Percentiles rank a stretch among this genome's conserved stretches.
These are phyloP conservation scores for Larix sibirica DNA, from an alignment of 83 land plant species.

Conservation along the genomic window DNA sequence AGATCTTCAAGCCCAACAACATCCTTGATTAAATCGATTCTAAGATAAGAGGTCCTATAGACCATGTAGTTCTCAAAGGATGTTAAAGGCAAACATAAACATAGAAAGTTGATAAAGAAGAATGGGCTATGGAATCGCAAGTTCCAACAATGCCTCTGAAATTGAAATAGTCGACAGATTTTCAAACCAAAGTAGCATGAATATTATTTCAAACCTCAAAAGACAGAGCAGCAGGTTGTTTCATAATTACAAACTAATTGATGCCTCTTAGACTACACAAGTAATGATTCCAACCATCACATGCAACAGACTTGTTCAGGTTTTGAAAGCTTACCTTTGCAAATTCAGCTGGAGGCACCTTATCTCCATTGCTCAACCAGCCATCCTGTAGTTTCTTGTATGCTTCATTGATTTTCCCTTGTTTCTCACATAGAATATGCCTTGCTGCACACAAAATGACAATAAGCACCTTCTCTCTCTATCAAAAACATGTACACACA, in stretches of 20 bases:
- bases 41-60: too few species aligned
- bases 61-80: too few species aligned
- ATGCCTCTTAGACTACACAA: neutral
- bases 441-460: constrained; percentile 55
- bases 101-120: neutral
- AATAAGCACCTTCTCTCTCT: too few species aligned
- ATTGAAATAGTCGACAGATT: neutral
- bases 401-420: constrained; percentile 98
- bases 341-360: constrained; percentile 99
- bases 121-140: neutral
- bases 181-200: too few species aligned
- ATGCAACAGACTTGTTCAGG: neutral
- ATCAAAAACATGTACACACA: too few species aligned
- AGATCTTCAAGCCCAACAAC: too few species aligned
- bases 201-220: neutral
- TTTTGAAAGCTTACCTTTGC: constrained; percentile 73
- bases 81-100: too few species aligned
- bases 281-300: constrained; percentile 4
- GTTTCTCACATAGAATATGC: constrained; percentile 96
- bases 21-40: too few species aligned
- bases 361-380: constrained; percentile 96
- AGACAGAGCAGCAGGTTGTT: neutral
- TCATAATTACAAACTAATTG: neutral
- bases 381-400: constrained; percentile 99
- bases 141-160: neutral